Conservation (phyloP, 129 eudicot species). For the Silybum marianum region DNA sequence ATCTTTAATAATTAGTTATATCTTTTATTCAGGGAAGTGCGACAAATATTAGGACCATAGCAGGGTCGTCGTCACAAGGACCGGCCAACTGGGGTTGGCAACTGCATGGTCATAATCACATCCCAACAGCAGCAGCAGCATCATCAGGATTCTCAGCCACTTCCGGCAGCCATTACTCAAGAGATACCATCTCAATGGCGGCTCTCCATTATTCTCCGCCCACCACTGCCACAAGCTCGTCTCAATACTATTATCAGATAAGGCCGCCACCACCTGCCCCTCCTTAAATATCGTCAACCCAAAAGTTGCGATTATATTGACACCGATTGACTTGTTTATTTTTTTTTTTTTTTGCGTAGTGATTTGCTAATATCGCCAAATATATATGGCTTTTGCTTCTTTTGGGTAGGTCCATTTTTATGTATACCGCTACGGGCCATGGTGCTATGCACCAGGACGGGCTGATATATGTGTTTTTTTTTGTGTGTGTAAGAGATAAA, state of each 20-base stretch:
- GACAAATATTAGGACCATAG: constrained; percentile 33
- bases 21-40: constrained; percentile 43
- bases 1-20: not conserved
- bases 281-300: not conserved
- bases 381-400: not conserved
- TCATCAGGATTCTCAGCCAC: constrained; percentile 87
- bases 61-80: constrained; percentile 42
- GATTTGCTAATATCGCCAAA: constrained; percentile 6
- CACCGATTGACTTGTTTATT: constrained; percentile 7
- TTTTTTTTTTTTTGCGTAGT: not conserved
- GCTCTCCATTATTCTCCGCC: constrained; percentile 38
- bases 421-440: constrained; percentile 9
- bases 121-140: constrained; percentile 74
- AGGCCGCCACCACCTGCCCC: constrained; percentile 52
- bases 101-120: constrained; percentile 50
- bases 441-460: constrained; percentile 14
- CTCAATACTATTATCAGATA: constrained; percentile 57
- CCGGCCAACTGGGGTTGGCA: constrained; percentile 56
- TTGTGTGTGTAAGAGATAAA: constrained; percentile 24
- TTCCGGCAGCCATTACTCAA: constrained; percentile 34
- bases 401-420: constrained; percentile 8
- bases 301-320: constrained; percentile 19
- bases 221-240: constrained; percentile 28
- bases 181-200: constrained; percentile 29
- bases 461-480: not conserved